phyloP scores from a whole-genome alignment of 1,284 basidiomycete species.

The Mycosarcoma mackinlayi region DNA sequence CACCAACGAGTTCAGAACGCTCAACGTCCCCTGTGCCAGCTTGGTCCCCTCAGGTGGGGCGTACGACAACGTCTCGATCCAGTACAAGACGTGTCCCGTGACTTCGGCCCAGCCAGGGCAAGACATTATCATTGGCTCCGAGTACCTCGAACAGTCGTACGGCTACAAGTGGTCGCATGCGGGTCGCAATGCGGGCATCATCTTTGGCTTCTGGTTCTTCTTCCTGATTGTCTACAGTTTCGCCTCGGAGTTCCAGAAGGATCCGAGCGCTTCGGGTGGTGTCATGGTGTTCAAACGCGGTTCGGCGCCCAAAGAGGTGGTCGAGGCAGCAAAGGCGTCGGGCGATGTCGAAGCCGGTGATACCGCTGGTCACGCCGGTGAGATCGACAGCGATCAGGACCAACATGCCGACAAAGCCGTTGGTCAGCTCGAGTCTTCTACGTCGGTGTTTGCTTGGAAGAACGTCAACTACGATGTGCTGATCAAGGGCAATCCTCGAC shows the following conservation, averaged over 20 bases:
- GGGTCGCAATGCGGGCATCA: conserved; percentile 56
- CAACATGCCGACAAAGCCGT: conserved; percentile 15
- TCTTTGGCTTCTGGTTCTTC: conserved; percentile 55
- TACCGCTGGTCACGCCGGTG: conserved; percentile 6
- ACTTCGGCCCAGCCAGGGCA: conserved; percentile 50
- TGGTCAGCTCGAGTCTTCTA: conserved; percentile 43
- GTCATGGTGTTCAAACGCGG: conserved; percentile 60
- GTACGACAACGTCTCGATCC: conserved; percentile 30
- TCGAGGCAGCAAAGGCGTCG: conserved; percentile 25
- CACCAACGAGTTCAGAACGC: conserved; percentile 58
- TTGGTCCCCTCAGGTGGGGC: conserved; percentile 43
- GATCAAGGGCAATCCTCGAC: conserved; percentile 73
- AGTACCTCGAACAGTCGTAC: conserved; percentile 42
- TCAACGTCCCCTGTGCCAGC: conserved; percentile 44
- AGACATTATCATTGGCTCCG: conserved; percentile 28
- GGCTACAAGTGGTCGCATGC: conserved; percentile 45
- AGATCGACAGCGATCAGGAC: not conserved
- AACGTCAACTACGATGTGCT: conserved; percentile 70
- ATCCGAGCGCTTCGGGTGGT: conserved; percentile 54
- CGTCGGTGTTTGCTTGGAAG: conserved; percentile 70
- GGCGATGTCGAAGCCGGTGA: conserved; percentile 29
- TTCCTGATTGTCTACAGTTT: conserved; percentile 47
- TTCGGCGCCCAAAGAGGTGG: conserved; percentile 31
- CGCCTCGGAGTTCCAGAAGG: conserved; percentile 55
- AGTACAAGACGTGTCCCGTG: conserved; percentile 56